Evolutionary conservation across 1,139 yeast genomes (phyloP), one percentile per base, ranked within the genome.

Genomic region (Saccharomyces hybrid): DNA sequence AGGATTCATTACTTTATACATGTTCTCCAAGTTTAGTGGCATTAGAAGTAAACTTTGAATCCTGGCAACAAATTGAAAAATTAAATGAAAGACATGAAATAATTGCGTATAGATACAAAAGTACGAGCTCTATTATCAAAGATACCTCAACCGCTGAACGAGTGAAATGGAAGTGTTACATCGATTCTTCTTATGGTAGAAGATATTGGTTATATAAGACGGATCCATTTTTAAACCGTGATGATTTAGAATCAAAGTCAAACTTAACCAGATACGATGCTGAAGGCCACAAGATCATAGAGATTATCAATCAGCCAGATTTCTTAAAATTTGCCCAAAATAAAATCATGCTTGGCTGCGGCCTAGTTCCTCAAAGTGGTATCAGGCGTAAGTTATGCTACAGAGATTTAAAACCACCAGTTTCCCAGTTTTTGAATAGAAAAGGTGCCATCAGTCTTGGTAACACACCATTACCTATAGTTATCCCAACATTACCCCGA

Each of bases 201-300:
- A 76, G 97, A 58, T 83, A 88, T n/a, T 89, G 96, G 96, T 69
- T 88, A 21, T 86, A 82, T 67, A 81, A 79, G 64, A 72, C 82
- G 26, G 78, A 74, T 49, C 66, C 65, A 1, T 64, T 61, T 44
- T 61, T 69, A 48, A 71, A 75, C 53, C 65, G 67, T 11, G 75
- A 65, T 41, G 71, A 72, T 58, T 57, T 68, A 2, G 64, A 68
- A 58, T 54, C 61, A 1, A 58, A 60, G 41, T 58, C 69, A 19
- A 69, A 66, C 14, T 51, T 71, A 55, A 78, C 81, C 1, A 76
- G 74, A 59, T 86, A 83, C 64, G 90, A 86, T 71, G 71, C 80
- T 42, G 78, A 80, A 51, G 91, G 93, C n/a, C 76, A 79, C 57
- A 83, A 82, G 65, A 79, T 83, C 27, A 77, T 79, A 42, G 77